phyloP scores from a whole-genome alignment of 2,329 filamentous ascomycete genomes.

The Penicillium sp. region DNA sequence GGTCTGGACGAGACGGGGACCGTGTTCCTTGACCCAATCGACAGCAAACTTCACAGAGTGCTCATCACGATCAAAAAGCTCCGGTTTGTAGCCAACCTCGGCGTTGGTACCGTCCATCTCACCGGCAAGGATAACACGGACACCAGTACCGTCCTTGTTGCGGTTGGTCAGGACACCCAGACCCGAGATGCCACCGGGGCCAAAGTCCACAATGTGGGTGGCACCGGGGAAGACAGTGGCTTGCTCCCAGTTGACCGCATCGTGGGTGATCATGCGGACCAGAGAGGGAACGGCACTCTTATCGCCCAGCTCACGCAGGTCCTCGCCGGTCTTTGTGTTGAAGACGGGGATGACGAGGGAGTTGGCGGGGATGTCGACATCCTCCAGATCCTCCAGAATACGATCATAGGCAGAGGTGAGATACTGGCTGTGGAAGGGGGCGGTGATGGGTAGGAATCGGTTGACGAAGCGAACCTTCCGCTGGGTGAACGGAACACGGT shows the following conservation, averaged over 20 bases:
- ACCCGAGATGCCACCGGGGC: conserved; percentile 93
- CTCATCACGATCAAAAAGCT: conserved; percentile 95
- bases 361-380: conserved; percentile 71
- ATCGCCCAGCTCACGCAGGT: conserved; percentile 68
- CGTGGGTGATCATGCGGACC: conserved; percentile 89
- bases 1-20: conserved; percentile 86
- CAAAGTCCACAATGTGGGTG: conserved; percentile 94
- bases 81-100: conserved; percentile 96
- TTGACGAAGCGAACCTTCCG: conserved; percentile 96
- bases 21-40: conserved; percentile 97
- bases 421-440: conserved; percentile 97
- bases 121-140: conserved; percentile 92
- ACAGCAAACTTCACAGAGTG: conserved; percentile 92
- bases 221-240: conserved; percentile 87
- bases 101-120: conserved; percentile 85
- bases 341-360: conserved; percentile 81
- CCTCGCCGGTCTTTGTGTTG: conserved; percentile 84
- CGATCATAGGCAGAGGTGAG: conserved; percentile 76
- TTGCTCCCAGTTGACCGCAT: conserved; percentile 93
- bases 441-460: conserved; percentile 94
- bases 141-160: conserved; percentile 98
- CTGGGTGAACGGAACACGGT: conserved; percentile 88
- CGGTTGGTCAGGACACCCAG: conserved; percentile 94
- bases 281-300: conserved; percentile 83
- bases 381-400: conserved; percentile 83